phyloP scores from a whole-genome alignment of 495 filamentous ascomycete genomes.

The Paragyromitra xinjiangensis region DNA sequence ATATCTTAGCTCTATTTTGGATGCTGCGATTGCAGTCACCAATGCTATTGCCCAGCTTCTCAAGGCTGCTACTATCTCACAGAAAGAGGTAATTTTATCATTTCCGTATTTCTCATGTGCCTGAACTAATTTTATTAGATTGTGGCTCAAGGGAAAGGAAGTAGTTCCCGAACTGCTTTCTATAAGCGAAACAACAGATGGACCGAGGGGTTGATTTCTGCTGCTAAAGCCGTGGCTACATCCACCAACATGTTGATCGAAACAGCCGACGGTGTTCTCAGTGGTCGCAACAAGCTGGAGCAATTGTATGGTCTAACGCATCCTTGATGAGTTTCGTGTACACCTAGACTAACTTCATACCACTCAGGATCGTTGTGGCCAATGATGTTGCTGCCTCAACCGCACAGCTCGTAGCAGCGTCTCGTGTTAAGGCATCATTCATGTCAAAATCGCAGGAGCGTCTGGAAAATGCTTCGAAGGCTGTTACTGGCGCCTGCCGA shows the following conservation, averaged over 20 bases:
- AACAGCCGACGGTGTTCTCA: conserved; percentile 95
- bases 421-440: conserved; percentile 95
- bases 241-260: conserved; percentile 96
- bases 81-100: conserved; percentile 70
- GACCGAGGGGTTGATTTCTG: conserved; percentile 97
- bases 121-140: conserved; percentile 62
- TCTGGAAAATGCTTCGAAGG: conserved; percentile 89
- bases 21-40: conserved; percentile 94
- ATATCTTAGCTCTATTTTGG: conserved; percentile 72
- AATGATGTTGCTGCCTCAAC: conserved; percentile 97
- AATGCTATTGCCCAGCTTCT: conserved; percentile 94
- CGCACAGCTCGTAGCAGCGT: conserved; percentile 94
- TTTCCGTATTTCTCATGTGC: background rate
- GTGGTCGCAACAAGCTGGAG: conserved; percentile 87
- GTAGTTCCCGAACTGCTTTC: conserved; percentile 88
- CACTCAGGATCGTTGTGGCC: conserved; percentile 78
- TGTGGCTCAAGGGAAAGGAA: conserved; percentile 91
- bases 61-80: conserved; percentile 91
- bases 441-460: conserved; percentile 95
- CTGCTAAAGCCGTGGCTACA: conserved; percentile 90
- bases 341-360: conserved; percentile 15
- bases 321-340: background rate
- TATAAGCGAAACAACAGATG: conserved; percentile 89
- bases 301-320: conserved; percentile 67
- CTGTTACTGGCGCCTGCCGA: conserved; percentile 87